phyloP scores from a whole-genome alignment of 2,329 filamentous ascomycete genomes.

The Teratosphaeria zuluensis region DNA sequence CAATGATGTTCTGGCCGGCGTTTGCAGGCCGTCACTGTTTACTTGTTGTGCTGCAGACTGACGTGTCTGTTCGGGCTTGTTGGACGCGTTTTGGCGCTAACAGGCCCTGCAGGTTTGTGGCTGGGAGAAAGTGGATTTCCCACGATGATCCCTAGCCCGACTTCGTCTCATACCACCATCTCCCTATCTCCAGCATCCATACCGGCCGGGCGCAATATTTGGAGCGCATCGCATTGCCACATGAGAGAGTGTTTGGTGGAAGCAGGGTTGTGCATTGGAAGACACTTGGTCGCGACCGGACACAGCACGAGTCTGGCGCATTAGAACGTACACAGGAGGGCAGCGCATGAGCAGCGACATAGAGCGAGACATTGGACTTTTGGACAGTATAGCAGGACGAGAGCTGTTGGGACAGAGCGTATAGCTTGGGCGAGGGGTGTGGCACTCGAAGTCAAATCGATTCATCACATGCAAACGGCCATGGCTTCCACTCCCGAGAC shows the following conservation, averaged over 20 bases:
- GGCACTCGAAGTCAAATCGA: not conserved
- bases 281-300: not conserved
- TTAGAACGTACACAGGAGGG: not conserved
- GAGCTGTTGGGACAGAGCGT: not conserved
- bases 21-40: constrained; percentile 10
- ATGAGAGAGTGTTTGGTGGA: not conserved
- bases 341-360: not conserved
- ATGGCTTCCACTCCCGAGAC: constrained; percentile 8
- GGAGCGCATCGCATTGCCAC: not conserved
- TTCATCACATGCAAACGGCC: not conserved
- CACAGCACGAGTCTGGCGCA: not conserved
- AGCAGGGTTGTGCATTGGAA: not conserved
- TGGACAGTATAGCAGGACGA: not conserved
- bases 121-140: not conserved
- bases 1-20: constrained; percentile 8
- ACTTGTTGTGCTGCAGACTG: constrained; percentile 7
- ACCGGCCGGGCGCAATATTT: not conserved
- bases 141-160: not conserved
- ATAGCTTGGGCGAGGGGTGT: not conserved
- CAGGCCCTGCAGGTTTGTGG: not conserved
- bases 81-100: not conserved
- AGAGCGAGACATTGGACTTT: not conserved
- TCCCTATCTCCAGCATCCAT: not conserved
- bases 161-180: not conserved
- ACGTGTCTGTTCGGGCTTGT: constrained; percentile 9